phyloP scores from a whole-genome alignment of 2,329 filamentous ascomycete species.

The Zymoseptoria passerinii region DNA sequence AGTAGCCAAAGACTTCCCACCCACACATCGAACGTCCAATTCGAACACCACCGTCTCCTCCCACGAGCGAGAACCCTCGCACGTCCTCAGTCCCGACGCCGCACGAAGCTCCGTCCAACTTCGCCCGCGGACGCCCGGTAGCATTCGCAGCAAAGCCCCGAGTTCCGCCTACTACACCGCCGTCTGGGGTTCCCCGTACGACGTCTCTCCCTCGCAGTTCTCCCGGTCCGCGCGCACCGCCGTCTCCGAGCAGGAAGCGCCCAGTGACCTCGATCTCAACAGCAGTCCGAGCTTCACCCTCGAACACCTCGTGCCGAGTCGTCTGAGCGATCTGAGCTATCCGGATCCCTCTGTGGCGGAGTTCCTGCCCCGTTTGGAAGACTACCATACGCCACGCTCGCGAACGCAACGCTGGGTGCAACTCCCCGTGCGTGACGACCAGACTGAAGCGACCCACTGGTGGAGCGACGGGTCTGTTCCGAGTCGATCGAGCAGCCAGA shows the following conservation, averaged over 20 bases:
- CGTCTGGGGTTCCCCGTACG: conserved; percentile 89
- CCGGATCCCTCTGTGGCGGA: conserved; percentile 11
- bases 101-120: conserved; percentile 11
- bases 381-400: conserved; percentile 23
- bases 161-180: conserved; percentile 50
- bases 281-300: conserved; percentile 27
- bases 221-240: conserved; percentile 27
- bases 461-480: conserved; percentile 67
- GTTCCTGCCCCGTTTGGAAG: conserved; percentile 10
- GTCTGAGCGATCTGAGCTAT: conserved; percentile 19
- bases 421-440: conserved; percentile 20
- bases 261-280: conserved; percentile 19
- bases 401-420: conserved; percentile 28
- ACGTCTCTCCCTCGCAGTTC: conserved; percentile 47
- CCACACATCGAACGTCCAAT: background rate
- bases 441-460: conserved; percentile 54
- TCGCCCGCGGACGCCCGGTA: conserved; percentile 25
- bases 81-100: conserved; percentile 13
- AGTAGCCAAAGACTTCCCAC: conserved; percentile 5
- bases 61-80: background rate
- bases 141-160: conserved; percentile 21
- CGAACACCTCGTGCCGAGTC: conserved; percentile 29
- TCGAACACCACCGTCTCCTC: background rate
- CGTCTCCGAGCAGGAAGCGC: conserved; percentile 23
- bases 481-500: conserved; percentile 45